A percentile compares a stretch with the other conserved stretches of the same genome.
phyloP scores from a whole-genome alignment of 306 rosid species.

The Pterocarpus santalinus region DNA sequence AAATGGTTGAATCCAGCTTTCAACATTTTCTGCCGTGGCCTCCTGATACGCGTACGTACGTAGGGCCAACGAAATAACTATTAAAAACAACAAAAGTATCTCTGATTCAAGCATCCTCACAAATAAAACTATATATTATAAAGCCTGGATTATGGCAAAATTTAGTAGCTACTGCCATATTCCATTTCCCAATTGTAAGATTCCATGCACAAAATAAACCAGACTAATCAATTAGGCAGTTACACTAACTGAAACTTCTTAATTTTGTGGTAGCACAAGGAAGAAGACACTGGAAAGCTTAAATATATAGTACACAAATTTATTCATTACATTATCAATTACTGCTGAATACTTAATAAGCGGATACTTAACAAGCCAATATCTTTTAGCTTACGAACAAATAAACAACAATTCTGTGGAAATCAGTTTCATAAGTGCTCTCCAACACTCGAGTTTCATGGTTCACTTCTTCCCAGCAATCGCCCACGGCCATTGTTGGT shows the following conservation, averaged over 20 bases:
- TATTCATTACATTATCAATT: neutral
- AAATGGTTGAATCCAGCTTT: neutral
- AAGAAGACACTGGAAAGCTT: too few species aligned
- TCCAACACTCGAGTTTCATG: conserved; percentile 31
- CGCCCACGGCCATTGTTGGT: conserved; percentile 10
- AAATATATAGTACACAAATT: neutral
- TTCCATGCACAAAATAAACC: neutral
- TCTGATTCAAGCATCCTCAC: neutral
- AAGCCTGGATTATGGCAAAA: neutral
- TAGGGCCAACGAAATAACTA: neutral
- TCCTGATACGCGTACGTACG: neutral
- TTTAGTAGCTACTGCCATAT: conserved; percentile 16
- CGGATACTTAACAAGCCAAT: conserved; percentile 2
- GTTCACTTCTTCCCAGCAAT: conserved; percentile 23
- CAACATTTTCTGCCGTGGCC: conserved; percentile 25
- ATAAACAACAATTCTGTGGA: conserved; percentile 30
- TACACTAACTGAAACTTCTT: neutral
- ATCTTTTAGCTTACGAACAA: conserved; percentile 37
- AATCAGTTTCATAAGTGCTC: conserved; percentile 35
- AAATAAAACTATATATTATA: neutral
- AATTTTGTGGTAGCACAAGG: too few species aligned
- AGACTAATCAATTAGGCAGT: neutral
- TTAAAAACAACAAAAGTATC: neutral
- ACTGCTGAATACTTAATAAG: conserved; percentile 7
- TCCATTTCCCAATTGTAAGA: too few species aligned